phyloP scores from a whole-genome alignment of 225 moss, liverwort and hornwort species.

The Bryum argenteum region DNA sequence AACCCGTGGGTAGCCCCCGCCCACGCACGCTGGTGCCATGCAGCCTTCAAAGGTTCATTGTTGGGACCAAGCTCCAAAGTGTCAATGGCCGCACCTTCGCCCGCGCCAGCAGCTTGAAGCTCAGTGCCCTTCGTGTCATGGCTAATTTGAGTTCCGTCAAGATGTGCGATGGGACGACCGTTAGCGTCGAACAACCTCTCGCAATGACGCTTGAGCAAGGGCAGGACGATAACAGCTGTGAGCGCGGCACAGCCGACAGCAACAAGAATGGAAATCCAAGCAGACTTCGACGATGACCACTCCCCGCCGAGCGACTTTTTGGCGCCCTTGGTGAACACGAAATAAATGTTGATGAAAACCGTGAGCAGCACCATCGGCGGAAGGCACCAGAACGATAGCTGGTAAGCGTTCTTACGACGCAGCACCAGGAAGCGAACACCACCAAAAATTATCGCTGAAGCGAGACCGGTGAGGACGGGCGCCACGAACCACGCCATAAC shows the following conservation, averaged over 20 bases:
- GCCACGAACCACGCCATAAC: constrained; percentile 65
- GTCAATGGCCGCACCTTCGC: constrained; percentile 3
- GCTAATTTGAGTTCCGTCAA: constrained; percentile 28
- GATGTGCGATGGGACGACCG: constrained; percentile 32
- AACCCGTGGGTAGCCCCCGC: constrained; percentile 64
- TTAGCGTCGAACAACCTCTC: constrained; percentile 45
- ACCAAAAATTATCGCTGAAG: constrained; percentile 48
- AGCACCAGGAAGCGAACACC: constrained; percentile 43
- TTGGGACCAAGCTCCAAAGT: constrained; percentile 17
- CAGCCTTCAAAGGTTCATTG: background rate
- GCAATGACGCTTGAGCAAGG: constrained; percentile 48
- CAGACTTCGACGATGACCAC: constrained; percentile 62
- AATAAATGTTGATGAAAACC: constrained; percentile 67
- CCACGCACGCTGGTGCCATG: constrained; percentile 41
- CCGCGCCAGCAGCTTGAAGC: background rate
- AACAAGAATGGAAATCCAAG: constrained; percentile 49
- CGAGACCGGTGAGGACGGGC: constrained; percentile 48
- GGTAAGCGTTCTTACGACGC: constrained; percentile 57
- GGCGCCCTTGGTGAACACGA: constrained; percentile 75
- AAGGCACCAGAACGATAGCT: constrained; percentile 57
- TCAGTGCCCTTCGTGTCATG: constrained; percentile 4
- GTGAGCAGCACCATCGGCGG: constrained; percentile 60
- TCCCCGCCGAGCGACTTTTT: constrained; percentile 50
- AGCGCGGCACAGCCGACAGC: constrained; percentile 39
- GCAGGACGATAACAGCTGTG: constrained; percentile 35